Conservation (phyloP, 257 asterid species). For the Scutellaria minor region DNA sequence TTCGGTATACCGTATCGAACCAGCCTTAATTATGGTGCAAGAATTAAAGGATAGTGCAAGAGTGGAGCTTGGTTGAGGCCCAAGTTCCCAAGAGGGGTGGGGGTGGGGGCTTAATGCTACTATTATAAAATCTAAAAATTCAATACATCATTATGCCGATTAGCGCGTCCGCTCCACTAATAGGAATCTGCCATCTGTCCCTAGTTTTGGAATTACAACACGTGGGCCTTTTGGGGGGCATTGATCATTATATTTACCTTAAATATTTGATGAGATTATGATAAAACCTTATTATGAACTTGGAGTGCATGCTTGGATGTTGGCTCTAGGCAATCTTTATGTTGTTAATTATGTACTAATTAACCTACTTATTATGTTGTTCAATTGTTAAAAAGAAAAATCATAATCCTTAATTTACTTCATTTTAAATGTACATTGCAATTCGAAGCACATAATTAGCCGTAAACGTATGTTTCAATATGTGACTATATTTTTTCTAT, state of each 20-base stretch:
- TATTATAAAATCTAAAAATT: slow-evolving; percentile 30
- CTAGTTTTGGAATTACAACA: slow-evolving; percentile 29
- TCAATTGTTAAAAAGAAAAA: too few relatives aligned
- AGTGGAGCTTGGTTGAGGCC: slow-evolving; percentile 67
- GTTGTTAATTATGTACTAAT: not conserved
- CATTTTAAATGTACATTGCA: too few relatives aligned
- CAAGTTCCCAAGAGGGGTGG: slow-evolving; percentile 71
- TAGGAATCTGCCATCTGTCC: slow-evolving; percentile 46
- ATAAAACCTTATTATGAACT: not conserved
- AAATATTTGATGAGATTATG: slow-evolving; percentile 32
- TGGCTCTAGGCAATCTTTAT: not conserved
- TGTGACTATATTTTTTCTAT: too few relatives aligned
- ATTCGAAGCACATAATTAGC: too few relatives aligned
- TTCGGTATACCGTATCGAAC: too few relatives aligned
- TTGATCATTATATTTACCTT: slow-evolving; percentile 1
- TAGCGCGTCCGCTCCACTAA: slow-evolving; percentile 53
- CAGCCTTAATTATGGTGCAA: slow-evolving; percentile 43
- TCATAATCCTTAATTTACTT: too few relatives aligned
- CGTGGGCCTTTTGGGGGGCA: slow-evolving; percentile 38
- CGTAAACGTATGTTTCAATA: too few relatives aligned
- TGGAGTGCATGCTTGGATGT: slow-evolving; percentile 10
- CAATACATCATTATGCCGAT: slow-evolving; percentile 56
- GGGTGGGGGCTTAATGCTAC: slow-evolving; percentile 41
- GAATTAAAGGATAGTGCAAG: slow-evolving; percentile 33
- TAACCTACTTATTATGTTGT: too few relatives aligned